A percentile compares a stretch with the other conserved stretches of the same genome.
phyloP scores from a whole-genome alignment of 495 filamentous ascomycete genomes.

The Penicillium alfredii region DNA sequence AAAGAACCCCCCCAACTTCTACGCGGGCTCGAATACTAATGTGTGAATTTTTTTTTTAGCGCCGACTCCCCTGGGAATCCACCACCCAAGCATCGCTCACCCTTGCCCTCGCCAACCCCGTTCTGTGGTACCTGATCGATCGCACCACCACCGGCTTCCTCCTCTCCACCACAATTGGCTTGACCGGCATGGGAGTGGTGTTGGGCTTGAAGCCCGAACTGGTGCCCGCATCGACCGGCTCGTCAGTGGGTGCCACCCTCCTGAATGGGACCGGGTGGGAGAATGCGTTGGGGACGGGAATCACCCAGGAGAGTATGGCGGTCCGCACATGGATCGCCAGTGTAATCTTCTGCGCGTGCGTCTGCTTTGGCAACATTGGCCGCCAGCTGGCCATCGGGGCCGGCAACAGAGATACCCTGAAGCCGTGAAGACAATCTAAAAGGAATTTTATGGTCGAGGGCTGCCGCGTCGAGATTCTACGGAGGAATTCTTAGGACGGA shows the following conservation, averaged over 20 bases:
- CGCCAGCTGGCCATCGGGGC: constrained; percentile 59
- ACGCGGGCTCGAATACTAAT: too few species aligned
- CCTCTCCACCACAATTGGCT: constrained; percentile 62
- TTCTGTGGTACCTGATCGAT: constrained; percentile 94
- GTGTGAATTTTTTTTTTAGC: constrained; percentile 40
- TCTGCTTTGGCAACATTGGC: constrained; percentile 96
- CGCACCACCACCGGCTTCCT: constrained; percentile 79
- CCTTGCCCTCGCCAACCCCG: constrained; percentile 85
- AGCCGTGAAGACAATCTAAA: too few species aligned
- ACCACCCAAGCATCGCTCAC: constrained; percentile 88
- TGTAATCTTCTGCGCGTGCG: constrained; percentile 86
- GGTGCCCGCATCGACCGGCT: constrained; percentile 53
- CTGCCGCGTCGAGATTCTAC: too few species aligned
- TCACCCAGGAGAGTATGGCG: constrained; percentile 71
- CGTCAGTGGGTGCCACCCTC: constrained; percentile 34
- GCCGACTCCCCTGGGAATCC: constrained; percentile 86
- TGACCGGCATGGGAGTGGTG: constrained; percentile 66
- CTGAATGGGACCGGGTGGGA: constrained; percentile 31
- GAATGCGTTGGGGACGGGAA: constrained; percentile 45
- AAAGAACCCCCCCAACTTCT: too few species aligned
- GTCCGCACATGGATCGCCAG: constrained; percentile 82
- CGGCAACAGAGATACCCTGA: constrained; percentile 14
- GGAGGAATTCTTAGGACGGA: too few species aligned
- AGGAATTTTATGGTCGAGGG: too few species aligned
- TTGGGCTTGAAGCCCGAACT: constrained; percentile 68